Conservation (phyloP, 352 stramenopile species). For the Pythium pectinolyticum region DNA sequence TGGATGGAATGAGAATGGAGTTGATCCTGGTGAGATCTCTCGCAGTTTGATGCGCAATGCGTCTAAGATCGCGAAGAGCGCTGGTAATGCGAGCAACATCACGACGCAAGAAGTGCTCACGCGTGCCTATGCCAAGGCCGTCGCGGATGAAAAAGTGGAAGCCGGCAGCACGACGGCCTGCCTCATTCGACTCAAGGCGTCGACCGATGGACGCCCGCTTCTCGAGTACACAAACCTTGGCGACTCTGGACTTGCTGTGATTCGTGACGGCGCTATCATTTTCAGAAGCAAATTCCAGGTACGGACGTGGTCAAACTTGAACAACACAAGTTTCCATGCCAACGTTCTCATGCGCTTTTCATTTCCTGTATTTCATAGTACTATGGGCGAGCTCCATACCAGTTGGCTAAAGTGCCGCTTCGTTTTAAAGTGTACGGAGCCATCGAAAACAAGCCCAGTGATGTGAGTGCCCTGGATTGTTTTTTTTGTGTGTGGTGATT, state of each 20-base stretch:
- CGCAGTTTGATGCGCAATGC: constrained; percentile 76
- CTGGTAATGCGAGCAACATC: constrained; percentile 16
- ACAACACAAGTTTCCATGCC: no score
- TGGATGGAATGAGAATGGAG: constrained; percentile 81
- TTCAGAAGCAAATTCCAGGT: constrained; percentile 78
- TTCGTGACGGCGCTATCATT: constrained; percentile 56
- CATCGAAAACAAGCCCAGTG: constrained; percentile 73
- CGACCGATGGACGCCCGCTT: constrained; percentile 40
- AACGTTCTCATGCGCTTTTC: no score
- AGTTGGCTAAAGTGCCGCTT: constrained; percentile 72
- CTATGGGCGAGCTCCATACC: constrained; percentile 73
- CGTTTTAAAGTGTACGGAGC: constrained; percentile 75
- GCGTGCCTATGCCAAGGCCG: constrained; percentile 57
- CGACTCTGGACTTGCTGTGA: constrained; percentile 77
- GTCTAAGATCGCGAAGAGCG: constrained; percentile 38
- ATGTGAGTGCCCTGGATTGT: constrained; percentile 51
- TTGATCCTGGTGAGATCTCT: constrained; percentile 77
- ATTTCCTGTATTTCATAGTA: constrained; percentile 32
- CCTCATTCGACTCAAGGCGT: constrained; percentile 65
- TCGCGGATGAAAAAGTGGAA: constrained; percentile 69
- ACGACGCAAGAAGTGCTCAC: constrained; percentile 58
- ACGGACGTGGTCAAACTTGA: no score
- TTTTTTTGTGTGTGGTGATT: no score
- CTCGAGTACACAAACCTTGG: constrained; percentile 82
- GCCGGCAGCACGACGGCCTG: constrained; percentile 76